Evolutionary conservation across 176 grass and related monocot species (phyloP), one percentile per base, ranked within the genome.

Genomic region (Carex littledalei): DNA sequence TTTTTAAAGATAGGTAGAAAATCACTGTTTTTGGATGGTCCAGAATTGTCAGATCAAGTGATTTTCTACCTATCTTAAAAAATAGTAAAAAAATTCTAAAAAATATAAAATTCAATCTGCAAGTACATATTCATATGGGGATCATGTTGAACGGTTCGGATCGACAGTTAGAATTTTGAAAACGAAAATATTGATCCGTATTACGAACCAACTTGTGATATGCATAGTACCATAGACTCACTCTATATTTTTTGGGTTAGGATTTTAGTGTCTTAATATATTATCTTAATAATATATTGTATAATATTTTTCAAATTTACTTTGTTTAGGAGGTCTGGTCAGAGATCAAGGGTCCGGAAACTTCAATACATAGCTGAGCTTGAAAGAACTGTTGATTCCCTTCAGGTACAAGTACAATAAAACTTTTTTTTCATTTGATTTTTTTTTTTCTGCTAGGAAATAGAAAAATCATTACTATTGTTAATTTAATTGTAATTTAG

Each of bases 291-390:
- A 14, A 7, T 15, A 66, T 3, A 14, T 34, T 49, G 54, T 37
- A 20, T 47, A 24, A 39, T 49, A 49, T 45, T 49, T 49, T 65
- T 54, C 6, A 14, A 56, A 69, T 89, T 88, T 43, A 81, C 84
- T 87, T 66, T 34, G 85, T 83, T 86, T 86, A 99, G 97, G 88
- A 89, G 93, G 75, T 95, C 93, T 59, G 97, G 97, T 12, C 97
- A 99, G 84, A 92, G 97, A 92, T 99, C 97, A 84, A 94, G 93
- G 91, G 93, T 99, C 34, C 84, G 93, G 50, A 99, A 99, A 63
- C 97, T 96, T 88, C 93, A 99, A 75, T 95, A 99, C 86, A 99
- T 99, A 79, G 91, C 91, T 92, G 97, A 99, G 85, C 93, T 99
- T 84, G 93, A 99, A 87, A 90, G 86, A 75, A 92, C 88, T 77